Evolutionary conservation across 495 filamentous ascomycete species (phyloP), one percentile per base, ranked within the genome.

Genomic region (Ascodesmis nigricans): DNA sequence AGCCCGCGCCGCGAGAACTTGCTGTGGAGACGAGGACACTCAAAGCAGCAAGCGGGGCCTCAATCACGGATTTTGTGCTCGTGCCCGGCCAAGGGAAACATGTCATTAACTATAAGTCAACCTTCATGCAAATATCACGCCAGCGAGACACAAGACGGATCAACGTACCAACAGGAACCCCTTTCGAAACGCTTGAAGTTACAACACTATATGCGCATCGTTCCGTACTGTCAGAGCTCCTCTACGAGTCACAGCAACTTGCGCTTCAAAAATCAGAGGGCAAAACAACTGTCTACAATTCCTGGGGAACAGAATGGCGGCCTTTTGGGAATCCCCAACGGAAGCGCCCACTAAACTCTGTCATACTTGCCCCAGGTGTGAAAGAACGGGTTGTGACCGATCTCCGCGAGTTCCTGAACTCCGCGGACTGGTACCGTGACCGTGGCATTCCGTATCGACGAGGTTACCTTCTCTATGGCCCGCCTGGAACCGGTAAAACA

Each of bases 401-500:
- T 48, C 71, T 91, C 1, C 65, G 69, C 42, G 78, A 84, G 41
- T 97, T 97, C 43, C 56, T 92, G 23, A 61, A 53, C 1, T 71
- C 77, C 20, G 65, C 72, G 20, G 63, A 71, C 25, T 97, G 87
- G 87, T 97, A 97, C 45, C 66, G 82, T 18, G 79, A 93, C 48
- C 73, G 87, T 4, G 87, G 49, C n/a, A 79, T 80, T 42, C 75
- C 75, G 0, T 80, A 80, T 43, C 61, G 75, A 16, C 61, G 75
- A 13, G 75, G 75, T 1, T 80, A 80, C 50, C 59, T 80, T 7
- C 59, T 80, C 1, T 83, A 92, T 49, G 87, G 87, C 0, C 83
- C 84, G 2, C 90, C 87, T 0, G 87, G 87, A 1, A 90, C 78
- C 10, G 87, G 87, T 14, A 97, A 97, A 55, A 92, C 74, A 44